Conservation (phyloP, 805 yeast genomes). For the Saccharomycopsis fodiens region DNA sequence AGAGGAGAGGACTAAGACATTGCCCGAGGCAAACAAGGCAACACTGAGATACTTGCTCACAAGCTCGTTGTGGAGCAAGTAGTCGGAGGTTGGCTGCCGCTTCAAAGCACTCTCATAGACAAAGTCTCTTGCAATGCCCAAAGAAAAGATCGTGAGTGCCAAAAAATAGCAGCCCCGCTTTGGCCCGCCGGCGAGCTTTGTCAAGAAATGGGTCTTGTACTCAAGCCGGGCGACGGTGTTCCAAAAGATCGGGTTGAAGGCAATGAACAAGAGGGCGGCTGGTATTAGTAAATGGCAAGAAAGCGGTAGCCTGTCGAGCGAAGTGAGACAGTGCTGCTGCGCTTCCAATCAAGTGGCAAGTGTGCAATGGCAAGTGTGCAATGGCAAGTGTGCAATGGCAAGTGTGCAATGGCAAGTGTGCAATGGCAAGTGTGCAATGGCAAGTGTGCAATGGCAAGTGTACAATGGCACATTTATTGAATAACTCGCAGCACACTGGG, state of each 20-base stretch:
- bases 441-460: too few species aligned
- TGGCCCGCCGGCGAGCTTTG: constrained; percentile 64
- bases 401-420: too few species aligned
- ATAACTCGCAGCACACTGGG: too few species aligned
- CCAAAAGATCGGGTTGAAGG: constrained; percentile 95
- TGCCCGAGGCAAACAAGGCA: constrained; percentile 56
- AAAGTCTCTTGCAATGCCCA: constrained; percentile 79
- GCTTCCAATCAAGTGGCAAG: too few species aligned
- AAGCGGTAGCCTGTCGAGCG: background rate
- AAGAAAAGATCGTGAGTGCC: constrained; percentile 74
- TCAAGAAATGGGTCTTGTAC: constrained; percentile 66
- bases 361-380: too few species aligned
- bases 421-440: too few species aligned
- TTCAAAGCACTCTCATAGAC: constrained; percentile 63
- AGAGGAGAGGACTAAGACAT: constrained; percentile 70
- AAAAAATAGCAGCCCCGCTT: constrained; percentile 79
- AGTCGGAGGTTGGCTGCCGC: constrained; percentile 59
- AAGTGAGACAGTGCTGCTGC: too few species aligned
- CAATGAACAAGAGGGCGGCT: constrained; percentile 55
- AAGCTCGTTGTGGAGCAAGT: constrained; percentile 36
- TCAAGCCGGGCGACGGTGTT: constrained; percentile 83
- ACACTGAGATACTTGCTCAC: constrained; percentile 45
- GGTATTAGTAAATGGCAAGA: too few species aligned
- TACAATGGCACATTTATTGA: too few species aligned
- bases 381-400: too few species aligned